Evolutionary conservation across 2,329 filamentous ascomycete genomes (phyloP).

Genomic region (Byssochlamys sp.): DNA sequence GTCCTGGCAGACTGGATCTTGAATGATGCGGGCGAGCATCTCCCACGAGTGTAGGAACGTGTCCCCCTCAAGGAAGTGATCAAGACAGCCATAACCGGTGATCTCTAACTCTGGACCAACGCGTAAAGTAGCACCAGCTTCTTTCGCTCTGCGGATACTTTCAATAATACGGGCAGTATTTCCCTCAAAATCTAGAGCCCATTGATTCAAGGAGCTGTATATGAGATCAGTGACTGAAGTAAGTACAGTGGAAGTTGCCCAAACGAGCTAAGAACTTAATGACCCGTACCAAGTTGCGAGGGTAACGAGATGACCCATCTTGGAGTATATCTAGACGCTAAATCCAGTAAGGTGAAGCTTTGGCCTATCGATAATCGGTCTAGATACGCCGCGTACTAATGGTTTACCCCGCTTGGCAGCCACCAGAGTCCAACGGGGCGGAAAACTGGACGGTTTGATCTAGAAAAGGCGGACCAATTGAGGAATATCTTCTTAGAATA

Average conservation of each 20-base stretch:
- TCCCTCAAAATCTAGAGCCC: conserved; percentile 53
- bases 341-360: neutral
- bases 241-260: neutral
- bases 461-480: neutral
- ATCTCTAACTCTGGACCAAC: conserved; percentile 49
- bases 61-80: conserved; percentile 55
- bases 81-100: conserved; percentile 43
- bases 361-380: neutral
- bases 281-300: conserved; percentile 36
- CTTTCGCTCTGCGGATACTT: conserved; percentile 52
- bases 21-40: conserved; percentile 51
- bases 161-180: conserved; percentile 56
- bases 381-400: neutral
- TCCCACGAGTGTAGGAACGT: conserved; percentile 54
- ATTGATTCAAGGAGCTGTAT: conserved; percentile 33
- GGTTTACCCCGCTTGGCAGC: neutral
- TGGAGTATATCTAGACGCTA: neutral
- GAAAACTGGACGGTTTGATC: neutral
- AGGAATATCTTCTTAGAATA: neutral
- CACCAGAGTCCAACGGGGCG: neutral
- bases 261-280: neutral
- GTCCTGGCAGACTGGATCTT: conserved; percentile 50
- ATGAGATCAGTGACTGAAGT: neutral
- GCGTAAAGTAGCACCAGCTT: conserved; percentile 52
- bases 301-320: conserved; percentile 32